These are phyloP conservation scores for Aureobasidium lini DNA, from an alignment of 2,329 filamentous ascomycete species.

Conservation along the genomic window DNA sequence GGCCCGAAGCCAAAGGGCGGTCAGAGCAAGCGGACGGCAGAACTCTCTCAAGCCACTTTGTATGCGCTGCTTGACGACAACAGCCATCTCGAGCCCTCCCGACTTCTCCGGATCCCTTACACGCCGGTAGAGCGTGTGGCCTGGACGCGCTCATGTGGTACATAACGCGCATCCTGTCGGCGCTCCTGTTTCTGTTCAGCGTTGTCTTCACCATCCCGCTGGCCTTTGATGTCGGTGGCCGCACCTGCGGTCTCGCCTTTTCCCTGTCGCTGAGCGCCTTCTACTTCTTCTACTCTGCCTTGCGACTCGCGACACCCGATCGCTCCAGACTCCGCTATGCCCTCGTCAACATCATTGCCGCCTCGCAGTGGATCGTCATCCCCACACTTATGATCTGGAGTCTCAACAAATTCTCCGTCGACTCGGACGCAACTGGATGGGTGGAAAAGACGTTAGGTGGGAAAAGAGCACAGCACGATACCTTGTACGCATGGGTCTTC, in stretches of 20 bases:
- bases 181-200: slow-evolving; percentile 77
- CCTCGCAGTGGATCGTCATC: slow-evolving; percentile 80
- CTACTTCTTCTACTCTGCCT: slow-evolving; percentile 79
- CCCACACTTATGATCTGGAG: slow-evolving; percentile 88
- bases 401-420: slow-evolving; percentile 88
- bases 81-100: neutral
- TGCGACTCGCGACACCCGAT: slow-evolving; percentile 75
- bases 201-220: slow-evolving; percentile 94
- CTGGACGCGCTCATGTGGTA: slow-evolving; percentile 54
- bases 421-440: slow-evolving; percentile 70
- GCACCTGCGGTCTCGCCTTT: slow-evolving; percentile 88
- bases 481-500: slow-evolving; percentile 76
- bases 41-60: slow-evolving; percentile 5
- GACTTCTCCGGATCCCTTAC: neutral
- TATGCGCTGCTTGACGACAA: neutral
- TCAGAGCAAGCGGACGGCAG: slow-evolving; percentile 7
- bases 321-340: slow-evolving; percentile 66
- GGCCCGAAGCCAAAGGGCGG: slow-evolving; percentile 8
- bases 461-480: slow-evolving; percentile 56
- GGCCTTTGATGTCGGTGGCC: slow-evolving; percentile 94
- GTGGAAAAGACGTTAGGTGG: slow-evolving; percentile 69
- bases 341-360: slow-evolving; percentile 60
- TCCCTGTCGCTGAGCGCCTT: slow-evolving; percentile 82
- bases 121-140: slow-evolving; percentile 12
- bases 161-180: slow-evolving; percentile 69